These are phyloP conservation scores for Rhytidiadelphus loreus DNA, from an alignment of 225 moss, liverwort and hornwort species.

Conservation along the genomic window DNA sequence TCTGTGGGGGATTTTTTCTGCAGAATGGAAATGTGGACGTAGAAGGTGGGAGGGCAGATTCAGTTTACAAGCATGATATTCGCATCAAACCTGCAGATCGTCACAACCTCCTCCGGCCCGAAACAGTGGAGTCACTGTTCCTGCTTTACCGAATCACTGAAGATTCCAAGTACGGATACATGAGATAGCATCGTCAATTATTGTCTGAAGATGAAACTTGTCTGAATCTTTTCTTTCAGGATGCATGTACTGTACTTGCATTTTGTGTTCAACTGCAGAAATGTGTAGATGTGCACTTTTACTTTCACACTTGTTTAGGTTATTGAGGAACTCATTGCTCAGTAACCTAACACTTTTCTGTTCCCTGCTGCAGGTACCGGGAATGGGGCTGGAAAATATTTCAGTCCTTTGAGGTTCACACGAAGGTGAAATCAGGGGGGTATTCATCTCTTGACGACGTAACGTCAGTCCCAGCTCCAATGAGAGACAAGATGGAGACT, in stretches of 20 bases:
- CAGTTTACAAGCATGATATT: constrained; percentile 62
- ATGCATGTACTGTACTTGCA: neutral
- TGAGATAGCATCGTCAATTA: neutral
- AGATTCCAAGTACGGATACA: constrained; percentile 59
- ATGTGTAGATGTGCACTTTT: neutral
- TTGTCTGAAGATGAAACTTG: neutral
- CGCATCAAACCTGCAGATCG: constrained; percentile 70
- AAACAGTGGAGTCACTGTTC: constrained; percentile 92
- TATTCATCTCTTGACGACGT: constrained; percentile 85
- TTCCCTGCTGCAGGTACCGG: constrained; percentile 56
- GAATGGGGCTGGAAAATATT: constrained; percentile 96
- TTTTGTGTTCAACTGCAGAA: neutral
- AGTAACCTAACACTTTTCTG: no score
- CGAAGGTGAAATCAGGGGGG: constrained; percentile 78
- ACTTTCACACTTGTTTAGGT: neutral
- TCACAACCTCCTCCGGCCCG: constrained; percentile 91
- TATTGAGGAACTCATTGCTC: neutral
- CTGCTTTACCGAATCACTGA: constrained; percentile 79
- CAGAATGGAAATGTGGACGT: constrained; percentile 27
- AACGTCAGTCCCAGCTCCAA: constrained; percentile 65
- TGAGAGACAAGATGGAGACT: constrained; percentile 89
- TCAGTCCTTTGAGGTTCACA: constrained; percentile 70
- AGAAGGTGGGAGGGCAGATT: constrained; percentile 59
- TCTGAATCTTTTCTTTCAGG: neutral
- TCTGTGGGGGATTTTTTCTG: neutral